A percentile compares a stretch with the other conserved stretches of the same genome.
phyloP scores from a whole-genome alignment of 176 grass and related monocot species.

The Microstegium vimineum region DNA sequence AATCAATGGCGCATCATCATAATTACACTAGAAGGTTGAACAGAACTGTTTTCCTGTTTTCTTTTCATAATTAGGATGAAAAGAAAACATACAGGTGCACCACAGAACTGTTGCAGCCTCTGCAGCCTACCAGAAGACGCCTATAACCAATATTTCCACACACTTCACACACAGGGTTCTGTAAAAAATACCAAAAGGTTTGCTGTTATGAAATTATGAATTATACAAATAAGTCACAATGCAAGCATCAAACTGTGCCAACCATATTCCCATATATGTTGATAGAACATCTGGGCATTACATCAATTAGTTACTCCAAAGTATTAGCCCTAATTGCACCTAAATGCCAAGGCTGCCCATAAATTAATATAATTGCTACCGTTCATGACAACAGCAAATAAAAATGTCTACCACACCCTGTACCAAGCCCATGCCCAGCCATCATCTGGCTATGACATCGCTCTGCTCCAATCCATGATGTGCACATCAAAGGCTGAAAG shows the following conservation, averaged over 20 bases:
- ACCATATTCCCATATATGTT: background rate
- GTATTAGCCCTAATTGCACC: background rate
- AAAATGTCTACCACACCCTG: too few relatives aligned
- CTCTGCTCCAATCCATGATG: background rate
- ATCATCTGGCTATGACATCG: background rate
- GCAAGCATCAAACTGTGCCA: background rate
- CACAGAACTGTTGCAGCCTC: constrained; percentile 14
- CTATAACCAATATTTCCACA: constrained; percentile 36
- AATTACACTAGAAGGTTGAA: background rate
- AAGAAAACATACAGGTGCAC: constrained; percentile 34
- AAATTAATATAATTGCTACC: background rate
- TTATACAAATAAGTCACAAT: background rate
- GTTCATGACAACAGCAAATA: background rate
- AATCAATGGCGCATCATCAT: background rate
- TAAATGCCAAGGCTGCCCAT: background rate
- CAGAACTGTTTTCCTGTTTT: background rate
- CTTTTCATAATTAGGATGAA: background rate
- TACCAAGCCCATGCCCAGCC: background rate
- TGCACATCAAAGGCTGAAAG: background rate
- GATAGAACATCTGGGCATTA: background rate
- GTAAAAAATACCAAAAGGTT: background rate
- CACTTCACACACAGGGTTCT: constrained; percentile 25
- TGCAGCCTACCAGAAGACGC: constrained; percentile 22
- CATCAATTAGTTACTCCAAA: background rate
- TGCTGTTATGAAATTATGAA: background rate